phyloP scores from a whole-genome alignment of 306 rosid genomes.

The Pachyrhizus erosus region DNA sequence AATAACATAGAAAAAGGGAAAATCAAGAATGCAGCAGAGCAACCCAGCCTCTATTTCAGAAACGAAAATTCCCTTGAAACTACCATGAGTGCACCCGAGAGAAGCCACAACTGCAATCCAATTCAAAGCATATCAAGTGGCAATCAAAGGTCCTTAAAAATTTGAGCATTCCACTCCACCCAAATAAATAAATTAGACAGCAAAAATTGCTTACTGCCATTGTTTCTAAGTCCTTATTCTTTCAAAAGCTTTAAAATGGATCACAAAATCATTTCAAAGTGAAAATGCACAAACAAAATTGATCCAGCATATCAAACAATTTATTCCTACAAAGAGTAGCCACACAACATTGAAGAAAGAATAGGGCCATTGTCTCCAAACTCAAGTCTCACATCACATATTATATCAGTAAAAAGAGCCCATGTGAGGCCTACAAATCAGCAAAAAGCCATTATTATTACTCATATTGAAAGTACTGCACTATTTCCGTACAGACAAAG shows the following conservation, averaged over 20 bases:
- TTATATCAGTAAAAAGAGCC: neutral
- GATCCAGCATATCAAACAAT: conserved; percentile 18
- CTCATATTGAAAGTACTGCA: conserved; percentile 5
- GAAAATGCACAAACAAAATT: conserved; percentile 24
- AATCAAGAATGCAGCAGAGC: conserved; percentile 23
- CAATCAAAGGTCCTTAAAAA: conserved; percentile 1
- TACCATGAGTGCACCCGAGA: neutral
- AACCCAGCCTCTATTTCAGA: neutral
- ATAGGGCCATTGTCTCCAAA: conserved; percentile 5
- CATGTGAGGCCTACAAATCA: neutral
- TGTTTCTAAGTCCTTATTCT: neutral
- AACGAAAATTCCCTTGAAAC: conserved; percentile 24
- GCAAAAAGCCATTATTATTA: neutral
- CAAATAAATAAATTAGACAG: conserved; percentile 17
- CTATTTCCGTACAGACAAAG: neutral
- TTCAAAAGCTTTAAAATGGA: conserved; percentile 1
- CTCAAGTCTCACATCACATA: neutral
- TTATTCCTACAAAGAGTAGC: neutral
- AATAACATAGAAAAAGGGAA: neutral
- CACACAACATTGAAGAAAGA: neutral
- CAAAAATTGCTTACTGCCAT: conserved; percentile 7
- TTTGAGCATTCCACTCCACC: neutral
- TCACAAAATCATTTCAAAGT: neutral
- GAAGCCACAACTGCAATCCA: conserved; percentile 33
- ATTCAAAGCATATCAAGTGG: conserved; percentile 9